Evolutionary conservation across 140 eudicot species (phyloP), one percentile per base, ranked within the genome.

Genomic region (Erigeron philadelphicus): DNA sequence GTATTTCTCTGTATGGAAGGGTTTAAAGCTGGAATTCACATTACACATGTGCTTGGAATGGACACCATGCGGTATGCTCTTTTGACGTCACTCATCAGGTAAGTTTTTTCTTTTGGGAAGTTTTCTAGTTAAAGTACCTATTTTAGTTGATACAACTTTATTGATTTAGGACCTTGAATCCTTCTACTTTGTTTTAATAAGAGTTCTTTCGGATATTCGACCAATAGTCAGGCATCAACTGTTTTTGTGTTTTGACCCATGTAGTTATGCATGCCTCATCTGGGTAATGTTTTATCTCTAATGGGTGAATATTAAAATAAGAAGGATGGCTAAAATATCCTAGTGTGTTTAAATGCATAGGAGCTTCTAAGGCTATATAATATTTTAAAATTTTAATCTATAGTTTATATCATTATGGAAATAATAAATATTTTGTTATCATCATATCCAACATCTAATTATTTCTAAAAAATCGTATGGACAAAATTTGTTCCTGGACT

Each of bases 61-160:
- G 98, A 93, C 75, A 93, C 98, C 55, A 93, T 93, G 98, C 98
- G 98, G 64, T 93, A 89, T 81, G 98, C 98, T 70, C 83, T 89
- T 64, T 80, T 93, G 75, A 85, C 96, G 72, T 86, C 97, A 65
- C 81, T 93, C 72, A 80, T 93, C 63, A 87, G 98, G 96, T 87
- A 87, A 56, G 41, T 68, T 42, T 57, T 57, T 3, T 52, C 50
- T 21, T 48, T 17, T 54, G 35, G 67, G 31, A 70, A 70, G 16
- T 23, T 60, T 25, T 60, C 12, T 6, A 43, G 19, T 72, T 40
- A 41, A 38, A 19, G 17, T 61, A 17, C 69, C 41, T 2, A 11
- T 41, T 63, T 42, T 50, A 72, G 41, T 50, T 18, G 23, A 62
- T 18, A 53, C 64, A 38, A 9, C 10, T 35, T 17, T 38, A 9